phyloP scores from a whole-genome alignment of 2,329 filamentous ascomycete species.

The Thelonectria rubi region DNA sequence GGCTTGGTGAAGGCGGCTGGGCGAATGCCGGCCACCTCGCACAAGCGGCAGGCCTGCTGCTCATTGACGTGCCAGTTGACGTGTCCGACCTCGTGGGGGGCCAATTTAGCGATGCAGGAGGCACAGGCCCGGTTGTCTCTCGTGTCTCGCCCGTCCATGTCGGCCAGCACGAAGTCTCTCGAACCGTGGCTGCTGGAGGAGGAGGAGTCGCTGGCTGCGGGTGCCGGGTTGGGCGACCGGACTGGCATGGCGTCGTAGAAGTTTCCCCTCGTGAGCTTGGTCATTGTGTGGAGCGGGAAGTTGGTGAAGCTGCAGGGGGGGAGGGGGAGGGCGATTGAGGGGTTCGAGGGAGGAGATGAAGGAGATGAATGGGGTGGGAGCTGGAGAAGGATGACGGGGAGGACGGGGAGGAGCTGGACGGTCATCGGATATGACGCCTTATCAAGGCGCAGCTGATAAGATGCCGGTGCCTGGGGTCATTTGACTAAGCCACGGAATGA shows the following conservation, averaged over 20 bases:
- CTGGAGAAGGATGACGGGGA: slow-evolving; percentile 27
- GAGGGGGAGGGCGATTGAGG: neutral
- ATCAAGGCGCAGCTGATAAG: neutral
- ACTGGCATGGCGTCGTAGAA: no score
- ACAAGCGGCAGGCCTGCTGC: slow-evolving; percentile 47
- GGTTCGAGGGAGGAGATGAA: slow-evolving; percentile 12
- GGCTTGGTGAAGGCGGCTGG: slow-evolving; percentile 80
- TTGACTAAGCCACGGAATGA: slow-evolving; percentile 10
- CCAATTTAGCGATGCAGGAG: slow-evolving; percentile 50
- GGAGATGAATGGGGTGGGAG: slow-evolving; percentile 11
- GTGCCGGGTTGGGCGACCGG: no score
- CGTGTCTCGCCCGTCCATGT: slow-evolving; percentile 50
- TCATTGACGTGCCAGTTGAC: slow-evolving; percentile 45
- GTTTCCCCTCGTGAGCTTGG: slow-evolving; percentile 48
- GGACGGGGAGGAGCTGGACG: slow-evolving; percentile 30
- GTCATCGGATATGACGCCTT: slow-evolving; percentile 34
- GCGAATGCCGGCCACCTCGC: slow-evolving; percentile 51
- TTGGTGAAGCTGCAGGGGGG: slow-evolving; percentile 20
- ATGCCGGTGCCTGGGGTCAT: slow-evolving; percentile 7
- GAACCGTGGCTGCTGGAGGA: slow-evolving; percentile 26
- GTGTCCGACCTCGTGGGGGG: slow-evolving; percentile 41
- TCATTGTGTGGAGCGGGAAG: slow-evolving; percentile 49
- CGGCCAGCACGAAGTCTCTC: slow-evolving; percentile 59
- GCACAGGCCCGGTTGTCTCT: slow-evolving; percentile 51
- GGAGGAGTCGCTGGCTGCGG: neutral